These are phyloP conservation scores for Cryptosporidium andersoni DNA, from an alignment of 169 alveolate genomes.

Conservation along the genomic window DNA sequence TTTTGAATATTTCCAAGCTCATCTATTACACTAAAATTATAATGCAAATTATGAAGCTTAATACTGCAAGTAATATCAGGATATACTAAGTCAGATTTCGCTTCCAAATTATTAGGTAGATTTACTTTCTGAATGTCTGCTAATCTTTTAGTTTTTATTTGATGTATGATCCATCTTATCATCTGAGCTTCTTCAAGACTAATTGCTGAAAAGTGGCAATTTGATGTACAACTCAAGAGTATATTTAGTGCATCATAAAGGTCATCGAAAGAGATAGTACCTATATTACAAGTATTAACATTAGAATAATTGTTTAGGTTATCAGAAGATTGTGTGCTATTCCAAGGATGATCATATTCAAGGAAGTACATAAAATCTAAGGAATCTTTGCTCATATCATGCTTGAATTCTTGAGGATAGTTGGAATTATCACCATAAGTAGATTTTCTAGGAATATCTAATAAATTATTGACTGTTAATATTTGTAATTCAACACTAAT, in stretches of 20 bases:
- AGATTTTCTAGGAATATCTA: background rate
- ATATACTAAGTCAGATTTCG: background rate
- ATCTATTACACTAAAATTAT: slow-evolving; percentile 23
- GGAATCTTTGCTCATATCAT: no score
- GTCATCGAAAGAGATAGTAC: slow-evolving; percentile 27
- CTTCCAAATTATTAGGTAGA: background rate
- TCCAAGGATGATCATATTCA: slow-evolving; percentile 48
- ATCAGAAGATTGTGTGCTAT: slow-evolving; percentile 6
- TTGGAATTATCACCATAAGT: no score
- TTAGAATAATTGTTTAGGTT: background rate
- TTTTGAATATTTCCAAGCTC: background rate
- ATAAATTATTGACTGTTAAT: slow-evolving; percentile 21
- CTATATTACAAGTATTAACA: background rate
- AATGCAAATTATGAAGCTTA: slow-evolving; percentile 9
- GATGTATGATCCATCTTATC: slow-evolving; percentile 51
- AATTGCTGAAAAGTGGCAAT: slow-evolving; percentile 19
- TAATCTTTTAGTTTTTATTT: background rate
- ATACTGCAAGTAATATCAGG: background rate
- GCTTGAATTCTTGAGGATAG: no score
- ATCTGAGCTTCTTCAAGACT: slow-evolving; percentile 59
- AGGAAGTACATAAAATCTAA: background rate
- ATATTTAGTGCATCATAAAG: slow-evolving; percentile 5
- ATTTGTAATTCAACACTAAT: background rate
- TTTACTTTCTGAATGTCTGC: background rate
- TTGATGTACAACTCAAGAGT: slow-evolving; percentile 14